Evolutionary conservation across 805 yeast species (phyloP).

Genomic region (Wickerhamomyces tratensis): DNA sequence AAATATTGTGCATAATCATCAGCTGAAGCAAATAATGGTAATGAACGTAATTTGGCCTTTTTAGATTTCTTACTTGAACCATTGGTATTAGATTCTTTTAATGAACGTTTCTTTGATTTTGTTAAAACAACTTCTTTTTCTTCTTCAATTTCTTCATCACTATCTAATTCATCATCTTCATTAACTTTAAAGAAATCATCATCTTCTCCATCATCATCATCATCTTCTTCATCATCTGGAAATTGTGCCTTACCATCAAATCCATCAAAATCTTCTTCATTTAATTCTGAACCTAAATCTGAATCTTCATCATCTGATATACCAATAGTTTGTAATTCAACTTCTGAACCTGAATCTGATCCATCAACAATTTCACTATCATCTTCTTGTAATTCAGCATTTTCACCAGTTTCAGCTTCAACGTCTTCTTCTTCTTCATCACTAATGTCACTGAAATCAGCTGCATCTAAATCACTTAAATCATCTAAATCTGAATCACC

Average conservation of each 20-base stretch:
- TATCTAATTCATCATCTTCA: conserved; percentile 28
- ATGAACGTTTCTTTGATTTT: conserved; percentile 20
- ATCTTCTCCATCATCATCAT: conserved; percentile 26
- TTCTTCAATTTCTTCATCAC: conserved; percentile 24
- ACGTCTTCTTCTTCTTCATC: conserved; percentile 35
- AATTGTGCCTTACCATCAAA: no score
- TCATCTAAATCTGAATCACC: conserved; percentile 26
- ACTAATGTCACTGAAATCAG: conserved; percentile 50
- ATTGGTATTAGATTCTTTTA: conserved; percentile 8
- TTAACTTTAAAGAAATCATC: conserved; percentile 26
- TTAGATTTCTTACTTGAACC: conserved; percentile 24
- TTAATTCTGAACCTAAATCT: conserved; percentile 3
- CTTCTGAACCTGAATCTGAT: conserved; percentile 25
- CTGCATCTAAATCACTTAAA: conserved; percentile 40
- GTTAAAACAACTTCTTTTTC: conserved; percentile 20
- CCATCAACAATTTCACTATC: conserved; percentile 16
- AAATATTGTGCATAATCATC: conserved; percentile 76
- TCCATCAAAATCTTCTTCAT: conserved; percentile 13
- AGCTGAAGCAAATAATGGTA: conserved; percentile 83
- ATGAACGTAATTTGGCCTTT: conserved; percentile 48
- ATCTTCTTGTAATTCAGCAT: conserved; percentile 34
- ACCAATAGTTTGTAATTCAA: conserved; percentile 28
- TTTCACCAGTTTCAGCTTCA: conserved; percentile 7
- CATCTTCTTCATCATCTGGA: conserved; percentile 21
- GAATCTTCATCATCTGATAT: conserved; percentile 16